A percentile compares a stretch with the other conserved stretches of the same genome.
These are phyloP conservation scores for Penicillium mononematosum DNA, from an alignment of 495 filamentous ascomycete genomes.

Conservation along the genomic window DNA sequence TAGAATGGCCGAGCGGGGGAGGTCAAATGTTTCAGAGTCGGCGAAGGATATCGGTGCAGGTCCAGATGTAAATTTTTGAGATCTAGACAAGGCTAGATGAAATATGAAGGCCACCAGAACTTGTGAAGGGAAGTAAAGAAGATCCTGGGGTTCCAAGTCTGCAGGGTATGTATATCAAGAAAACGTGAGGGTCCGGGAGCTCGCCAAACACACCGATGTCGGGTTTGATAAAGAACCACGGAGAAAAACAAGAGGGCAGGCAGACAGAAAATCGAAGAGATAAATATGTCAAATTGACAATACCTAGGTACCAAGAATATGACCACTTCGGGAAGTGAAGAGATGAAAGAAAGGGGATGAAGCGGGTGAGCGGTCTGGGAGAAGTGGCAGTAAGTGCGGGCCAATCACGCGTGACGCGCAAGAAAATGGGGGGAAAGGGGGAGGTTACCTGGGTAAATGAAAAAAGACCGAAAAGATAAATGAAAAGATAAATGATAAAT, in stretches of 20 bases:
- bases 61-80: constrained; percentile 8
- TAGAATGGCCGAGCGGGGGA: constrained; percentile 25
- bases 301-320: neutral
- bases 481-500: neutral
- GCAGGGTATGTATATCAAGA: constrained; percentile 25
- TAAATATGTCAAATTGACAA: constrained; percentile 8
- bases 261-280: constrained; percentile 1
- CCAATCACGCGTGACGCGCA: constrained; percentile 26
- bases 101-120: neutral
- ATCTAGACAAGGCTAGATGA: neutral
- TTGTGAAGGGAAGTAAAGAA: neutral
- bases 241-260: neutral
- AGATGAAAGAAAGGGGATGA: constrained; percentile 27
- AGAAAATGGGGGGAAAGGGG: constrained; percentile 10
- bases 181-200: constrained; percentile 20
- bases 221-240: constrained; percentile 6
- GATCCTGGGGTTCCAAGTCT: constrained; percentile 1
- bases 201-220: constrained; percentile 10
- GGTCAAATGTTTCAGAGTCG: constrained; percentile 17
- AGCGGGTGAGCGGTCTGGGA: constrained; percentile 24
- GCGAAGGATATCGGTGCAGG: constrained; percentile 4
- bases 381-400: constrained; percentile 20
- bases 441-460: neutral
- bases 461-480: no score
- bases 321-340: constrained; percentile 4